phyloP scores from a whole-genome alignment of 192 early-diverging fungal genomes.

The Cladochytrium replicatum region DNA sequence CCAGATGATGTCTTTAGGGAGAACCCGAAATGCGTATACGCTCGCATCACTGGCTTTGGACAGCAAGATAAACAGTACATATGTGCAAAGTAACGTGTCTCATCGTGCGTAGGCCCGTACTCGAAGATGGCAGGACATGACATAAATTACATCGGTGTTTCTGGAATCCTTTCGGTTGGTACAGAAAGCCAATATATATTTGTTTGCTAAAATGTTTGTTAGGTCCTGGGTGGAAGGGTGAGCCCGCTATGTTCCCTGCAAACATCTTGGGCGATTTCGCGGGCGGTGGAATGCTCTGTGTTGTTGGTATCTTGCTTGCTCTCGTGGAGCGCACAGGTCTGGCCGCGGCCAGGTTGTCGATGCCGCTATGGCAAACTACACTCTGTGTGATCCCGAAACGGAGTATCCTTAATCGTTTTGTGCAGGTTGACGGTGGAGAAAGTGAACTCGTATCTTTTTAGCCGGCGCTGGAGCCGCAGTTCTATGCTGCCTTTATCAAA shows the following conservation, averaged over 20 bases:
- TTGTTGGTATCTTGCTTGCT: constrained; percentile 52
- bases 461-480: constrained; percentile 55
- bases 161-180: constrained; percentile 50
- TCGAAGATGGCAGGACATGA: constrained; percentile 30
- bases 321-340: constrained; percentile 44
- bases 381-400: constrained; percentile 28
- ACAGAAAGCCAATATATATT: too few species aligned
- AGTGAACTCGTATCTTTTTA: too few species aligned
- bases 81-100: too few species aligned
- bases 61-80: too few species aligned
- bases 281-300: constrained; percentile 56
- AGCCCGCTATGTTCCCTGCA: constrained; percentile 15
- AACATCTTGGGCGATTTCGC: constrained; percentile 53
- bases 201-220: too few species aligned
- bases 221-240: constrained; percentile 6
- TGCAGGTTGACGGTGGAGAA: constrained; percentile 50
- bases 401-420: constrained; percentile 49
- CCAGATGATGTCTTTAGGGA: constrained; percentile 40
- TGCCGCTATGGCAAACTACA: constrained; percentile 35
- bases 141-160: constrained; percentile 58
- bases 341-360: constrained; percentile 59
- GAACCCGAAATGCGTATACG: constrained; percentile 50
- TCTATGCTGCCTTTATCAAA: constrained; percentile 41
- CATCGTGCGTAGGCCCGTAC: constrained; percentile 19
- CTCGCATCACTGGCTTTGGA: constrained; percentile 59